Evolutionary conservation across 2,329 filamentous ascomycete species (phyloP), one percentile per base, ranked within the genome.

Genomic region (Exutisphaerella laricina): DNA sequence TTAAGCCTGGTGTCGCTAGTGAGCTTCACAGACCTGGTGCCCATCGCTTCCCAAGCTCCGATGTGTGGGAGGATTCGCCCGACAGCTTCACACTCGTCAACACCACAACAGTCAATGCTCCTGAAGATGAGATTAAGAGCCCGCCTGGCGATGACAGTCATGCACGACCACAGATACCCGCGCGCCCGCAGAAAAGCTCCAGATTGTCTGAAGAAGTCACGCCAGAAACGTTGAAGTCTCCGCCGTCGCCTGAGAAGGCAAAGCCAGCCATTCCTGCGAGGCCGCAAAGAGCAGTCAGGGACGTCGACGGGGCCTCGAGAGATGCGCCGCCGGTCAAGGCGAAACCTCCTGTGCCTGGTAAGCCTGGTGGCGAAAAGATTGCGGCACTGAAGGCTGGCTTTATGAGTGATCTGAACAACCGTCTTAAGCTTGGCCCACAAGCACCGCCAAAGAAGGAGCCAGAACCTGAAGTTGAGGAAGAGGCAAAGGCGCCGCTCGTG

Each of bases 41-140:
- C 54, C 72, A 79, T 45, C 80, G 88, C 9, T 97, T 97, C 63
- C 90, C 90, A 0, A 95, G 89, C 62, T 80, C 81, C 41, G 90
- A 97, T 66, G 80, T 96, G 30, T 96, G 90, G 90, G 90, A 97
- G 68, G 90, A 97, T 63, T 82, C 79, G 0, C 90, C 90, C 1
- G 88, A 94, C 56, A 90, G 86, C 58, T 77, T 85, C 44, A 76
- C 28, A 9, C 28, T 44, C 8, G 35, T 84, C 50, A 75, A 94
- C 14, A 80, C 88, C 58, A 85, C 89, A 0, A 89, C 84, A 0
- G 81, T 94, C 37, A 67, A 62, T 23, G 50, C 18, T 13, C 57
- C 62, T 39, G 55, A 58, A 50, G 60, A 61, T 13, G 60, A 64
- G 26, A 45, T 53, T 3, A 49, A 30, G 22, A 58, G 58, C 39